These are phyloP conservation scores for Hymenoscyphus fructigenus DNA, from an alignment of 2,329 filamentous ascomycete species.

Conservation along the genomic window DNA sequence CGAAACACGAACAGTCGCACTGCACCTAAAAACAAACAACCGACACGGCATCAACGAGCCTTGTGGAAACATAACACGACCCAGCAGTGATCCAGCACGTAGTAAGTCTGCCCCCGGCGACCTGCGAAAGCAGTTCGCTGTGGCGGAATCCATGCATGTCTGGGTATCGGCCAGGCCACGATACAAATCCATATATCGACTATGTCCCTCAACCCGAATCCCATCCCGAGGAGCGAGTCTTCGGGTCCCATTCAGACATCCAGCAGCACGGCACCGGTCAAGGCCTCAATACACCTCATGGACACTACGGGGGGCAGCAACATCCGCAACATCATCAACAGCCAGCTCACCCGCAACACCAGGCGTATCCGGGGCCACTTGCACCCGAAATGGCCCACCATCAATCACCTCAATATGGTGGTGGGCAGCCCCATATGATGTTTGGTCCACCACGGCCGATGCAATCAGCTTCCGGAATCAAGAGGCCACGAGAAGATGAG, in stretches of 20 bases:
- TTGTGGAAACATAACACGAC: constrained; percentile 33
- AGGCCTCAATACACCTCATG: constrained; percentile 33
- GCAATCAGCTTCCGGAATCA: constrained; percentile 39
- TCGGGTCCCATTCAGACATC: constrained; percentile 49
- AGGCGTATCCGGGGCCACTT: constrained; percentile 56
- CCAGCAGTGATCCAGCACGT: constrained; percentile 35
- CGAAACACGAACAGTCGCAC: constrained; percentile 33
- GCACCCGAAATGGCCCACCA: constrained; percentile 50
- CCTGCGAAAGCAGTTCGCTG: constrained; percentile 74
- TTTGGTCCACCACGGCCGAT: constrained; percentile 43
- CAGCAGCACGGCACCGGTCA: constrained; percentile 36
- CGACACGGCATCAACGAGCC: constrained; percentile 29
- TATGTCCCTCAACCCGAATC: constrained; percentile 68
- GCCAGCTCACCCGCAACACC: constrained; percentile 43
- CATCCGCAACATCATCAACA: constrained; percentile 42
- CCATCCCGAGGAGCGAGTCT: constrained; percentile 64
- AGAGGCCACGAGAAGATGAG: constrained; percentile 58
- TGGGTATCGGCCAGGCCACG: constrained; percentile 60
- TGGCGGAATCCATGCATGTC: constrained; percentile 70
- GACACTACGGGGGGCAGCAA: constrained; percentile 48
- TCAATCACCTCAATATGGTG: constrained; percentile 45
- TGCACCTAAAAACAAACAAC: constrained; percentile 32
- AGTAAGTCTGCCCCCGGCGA: constrained; percentile 56
- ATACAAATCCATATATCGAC: constrained; percentile 66
- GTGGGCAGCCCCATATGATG: constrained; percentile 48